Evolutionary conservation across 345 rosid genomes (phyloP).

Genomic region (Noccaea caerulescens): DNA sequence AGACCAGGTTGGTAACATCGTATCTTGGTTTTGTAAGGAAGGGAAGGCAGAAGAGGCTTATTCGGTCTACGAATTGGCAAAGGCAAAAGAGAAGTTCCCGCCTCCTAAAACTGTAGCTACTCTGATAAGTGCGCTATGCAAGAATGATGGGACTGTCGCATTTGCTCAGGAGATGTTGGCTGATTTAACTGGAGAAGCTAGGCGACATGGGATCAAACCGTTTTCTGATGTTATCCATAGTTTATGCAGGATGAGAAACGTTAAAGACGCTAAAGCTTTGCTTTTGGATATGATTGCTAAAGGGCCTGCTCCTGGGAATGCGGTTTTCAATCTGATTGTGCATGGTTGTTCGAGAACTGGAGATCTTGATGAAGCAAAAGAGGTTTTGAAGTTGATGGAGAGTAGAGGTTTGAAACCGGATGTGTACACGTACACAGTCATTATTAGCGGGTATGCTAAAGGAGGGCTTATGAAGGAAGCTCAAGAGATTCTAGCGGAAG

Average conservation of each 20-base stretch:
- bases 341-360: slow-evolving; percentile 62
- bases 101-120: slow-evolving; percentile 53
- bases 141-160: slow-evolving; percentile 62
- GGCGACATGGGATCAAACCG: slow-evolving; percentile 65
- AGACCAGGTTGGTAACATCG: slow-evolving; percentile 61
- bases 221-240: slow-evolving; percentile 71
- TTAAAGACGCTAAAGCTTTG: slow-evolving; percentile 60
- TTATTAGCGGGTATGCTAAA: slow-evolving; percentile 75
- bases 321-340: slow-evolving; percentile 66
- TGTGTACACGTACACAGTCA: slow-evolving; percentile 72
- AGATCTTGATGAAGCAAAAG: slow-evolving; percentile 61
- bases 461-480: slow-evolving; percentile 84
- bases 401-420: slow-evolving; percentile 80
- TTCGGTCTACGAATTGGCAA: slow-evolving; percentile 55
- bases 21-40: slow-evolving; percentile 76
- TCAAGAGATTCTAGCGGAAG: slow-evolving; percentile 56
- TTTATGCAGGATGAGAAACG: slow-evolving; percentile 66
- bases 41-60: slow-evolving; percentile 59
- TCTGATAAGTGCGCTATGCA: slow-evolving; percentile 57
- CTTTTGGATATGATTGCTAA: slow-evolving; percentile 68
- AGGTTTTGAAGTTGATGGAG: slow-evolving; percentile 69
- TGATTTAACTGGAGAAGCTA: slow-evolving; percentile 53
- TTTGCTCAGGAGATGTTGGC: slow-evolving; percentile 63
- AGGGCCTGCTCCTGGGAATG: slow-evolving; percentile 87
- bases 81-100: slow-evolving; percentile 51